These are phyloP conservation scores for Dendrobium huoshanense DNA, from an alignment of 106 monocot species.

Conservation along the genomic window DNA sequence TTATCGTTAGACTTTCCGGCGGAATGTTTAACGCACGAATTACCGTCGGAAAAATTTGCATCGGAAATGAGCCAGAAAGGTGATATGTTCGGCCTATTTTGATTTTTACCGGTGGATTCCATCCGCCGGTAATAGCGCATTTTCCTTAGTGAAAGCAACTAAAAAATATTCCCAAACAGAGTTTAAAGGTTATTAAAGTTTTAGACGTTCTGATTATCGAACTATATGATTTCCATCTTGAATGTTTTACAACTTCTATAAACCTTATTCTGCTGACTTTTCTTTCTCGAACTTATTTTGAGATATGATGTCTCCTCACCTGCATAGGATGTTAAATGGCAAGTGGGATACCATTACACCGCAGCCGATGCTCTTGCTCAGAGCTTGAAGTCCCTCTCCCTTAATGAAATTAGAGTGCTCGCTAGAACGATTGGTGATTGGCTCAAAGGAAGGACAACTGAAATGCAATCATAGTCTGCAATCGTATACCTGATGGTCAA, in stretches of 20 bases:
- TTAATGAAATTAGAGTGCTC: conserved; percentile 60
- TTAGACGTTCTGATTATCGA: no score
- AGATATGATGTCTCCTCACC: neutral
- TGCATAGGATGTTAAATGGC: conserved; percentile 80
- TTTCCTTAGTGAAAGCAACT: no score
- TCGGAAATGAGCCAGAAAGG: no score
- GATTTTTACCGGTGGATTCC: no score
- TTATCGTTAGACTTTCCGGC: no score
- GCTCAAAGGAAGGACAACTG: conserved; percentile 30
- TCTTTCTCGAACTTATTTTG: conserved; percentile 1
- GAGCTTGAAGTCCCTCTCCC: conserved; percentile 61
- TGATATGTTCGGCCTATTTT: no score
- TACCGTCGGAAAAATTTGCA: no score
- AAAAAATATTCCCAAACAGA: no score
- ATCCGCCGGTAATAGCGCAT: no score
- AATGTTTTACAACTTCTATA: neutral
- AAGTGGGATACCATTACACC: conserved; percentile 61
- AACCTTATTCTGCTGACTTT: neutral
- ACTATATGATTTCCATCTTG: conserved; percentile 2
- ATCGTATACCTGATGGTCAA: neutral
- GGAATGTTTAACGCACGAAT: no score
- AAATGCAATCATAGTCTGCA: neutral
- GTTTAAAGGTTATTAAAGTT: no score
- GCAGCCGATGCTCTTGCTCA: conserved; percentile 89
- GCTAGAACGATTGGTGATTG: conserved; percentile 64